Percentiles rank a stretch among this genome's conserved stretches.
phyloP scores from a whole-genome alignment of 2,329 filamentous ascomycete species.

The Phoma sp. region DNA sequence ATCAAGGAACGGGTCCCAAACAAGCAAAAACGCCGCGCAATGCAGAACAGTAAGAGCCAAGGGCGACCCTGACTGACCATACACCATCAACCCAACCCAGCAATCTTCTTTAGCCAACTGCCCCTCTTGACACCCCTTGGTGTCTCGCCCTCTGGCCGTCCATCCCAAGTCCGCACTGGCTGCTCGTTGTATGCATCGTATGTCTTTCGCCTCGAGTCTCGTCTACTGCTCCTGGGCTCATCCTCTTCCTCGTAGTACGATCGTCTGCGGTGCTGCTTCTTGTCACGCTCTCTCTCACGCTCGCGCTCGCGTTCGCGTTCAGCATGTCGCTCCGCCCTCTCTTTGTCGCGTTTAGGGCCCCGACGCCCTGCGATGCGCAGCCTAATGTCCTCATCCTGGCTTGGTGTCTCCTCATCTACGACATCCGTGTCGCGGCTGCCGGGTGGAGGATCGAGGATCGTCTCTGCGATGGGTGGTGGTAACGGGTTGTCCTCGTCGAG shows the following conservation, averaged over 20 bases:
- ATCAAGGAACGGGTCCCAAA: background rate
- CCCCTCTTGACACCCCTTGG: constrained; percentile 45
- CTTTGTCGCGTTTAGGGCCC: constrained; percentile 39
- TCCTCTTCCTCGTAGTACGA: constrained; percentile 27
- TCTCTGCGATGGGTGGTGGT: constrained; percentile 53
- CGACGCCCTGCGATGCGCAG: constrained; percentile 42
- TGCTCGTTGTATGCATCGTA: constrained; percentile 38
- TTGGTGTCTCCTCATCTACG: constrained; percentile 44
- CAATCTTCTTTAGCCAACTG: constrained; percentile 57
- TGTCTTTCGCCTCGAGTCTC: constrained; percentile 36
- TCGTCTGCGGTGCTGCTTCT: constrained; percentile 35
- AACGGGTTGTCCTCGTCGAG: constrained; percentile 54
- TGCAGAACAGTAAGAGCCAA: constrained; percentile 2
- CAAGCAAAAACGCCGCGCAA: constrained; percentile 17
- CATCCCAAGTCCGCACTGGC: constrained; percentile 49
- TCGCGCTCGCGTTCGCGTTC: constrained; percentile 28
- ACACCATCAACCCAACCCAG: constrained; percentile 21
- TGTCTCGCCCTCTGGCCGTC: constrained; percentile 42
- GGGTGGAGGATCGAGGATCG: constrained; percentile 52
- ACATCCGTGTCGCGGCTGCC: constrained; percentile 33
- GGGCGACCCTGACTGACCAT: background rate
- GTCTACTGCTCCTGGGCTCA: constrained; percentile 28
- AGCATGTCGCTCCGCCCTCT: constrained; percentile 34
- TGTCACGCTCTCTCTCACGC: constrained; percentile 30
- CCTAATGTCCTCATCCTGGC: constrained; percentile 48